Conservation (phyloP, 495 filamentous ascomycete genomes). For the Geoglossum glabrum region DNA sequence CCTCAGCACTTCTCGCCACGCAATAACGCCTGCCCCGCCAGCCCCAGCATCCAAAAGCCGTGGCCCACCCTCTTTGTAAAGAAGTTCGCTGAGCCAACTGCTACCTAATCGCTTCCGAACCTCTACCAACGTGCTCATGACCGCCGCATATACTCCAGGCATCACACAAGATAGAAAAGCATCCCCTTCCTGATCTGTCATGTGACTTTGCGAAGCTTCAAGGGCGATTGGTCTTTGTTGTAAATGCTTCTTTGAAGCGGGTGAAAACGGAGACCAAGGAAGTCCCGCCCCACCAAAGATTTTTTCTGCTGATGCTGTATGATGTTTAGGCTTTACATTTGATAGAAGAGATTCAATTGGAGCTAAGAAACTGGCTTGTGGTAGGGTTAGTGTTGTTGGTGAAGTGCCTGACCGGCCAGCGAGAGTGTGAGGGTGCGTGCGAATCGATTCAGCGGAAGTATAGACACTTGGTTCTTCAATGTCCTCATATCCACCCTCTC, state of each 20-base stretch:
- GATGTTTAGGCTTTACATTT: conserved; percentile 48
- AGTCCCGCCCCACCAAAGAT: conserved; percentile 55
- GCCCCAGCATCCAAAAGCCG: conserved; percentile 69
- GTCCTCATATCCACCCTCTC: conserved; percentile 13
- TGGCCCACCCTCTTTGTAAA: conserved; percentile 48
- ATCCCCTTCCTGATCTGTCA: conserved; percentile 79
- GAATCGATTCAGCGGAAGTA: conserved; percentile 17
- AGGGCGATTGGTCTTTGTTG: conserved; percentile 51
- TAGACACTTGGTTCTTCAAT: conserved; percentile 12
- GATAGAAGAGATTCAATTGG: conserved; percentile 46
- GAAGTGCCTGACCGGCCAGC: conserved; percentile 42
- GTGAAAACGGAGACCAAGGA: conserved; percentile 48
- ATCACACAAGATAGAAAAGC: conserved; percentile 58
- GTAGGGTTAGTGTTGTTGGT: conserved; percentile 52
- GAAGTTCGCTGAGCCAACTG: conserved; percentile 51
- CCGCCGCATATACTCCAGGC: conserved; percentile 59
- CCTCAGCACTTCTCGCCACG: conserved; percentile 64
- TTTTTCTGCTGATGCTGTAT: conserved; percentile 43
- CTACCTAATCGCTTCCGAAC: conserved; percentile 65
- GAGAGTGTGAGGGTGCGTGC: conserved; percentile 45
- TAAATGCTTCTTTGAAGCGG: conserved; percentile 23
- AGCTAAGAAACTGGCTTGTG: conserved; percentile 40
- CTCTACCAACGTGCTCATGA: conserved; percentile 58
- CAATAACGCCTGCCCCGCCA: conserved; percentile 65
- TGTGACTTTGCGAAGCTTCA: conserved; percentile 44